Base-by-base conservation (phyloP, 495 filamentous ascomycete species). In the Letharia lupina region DNA sequence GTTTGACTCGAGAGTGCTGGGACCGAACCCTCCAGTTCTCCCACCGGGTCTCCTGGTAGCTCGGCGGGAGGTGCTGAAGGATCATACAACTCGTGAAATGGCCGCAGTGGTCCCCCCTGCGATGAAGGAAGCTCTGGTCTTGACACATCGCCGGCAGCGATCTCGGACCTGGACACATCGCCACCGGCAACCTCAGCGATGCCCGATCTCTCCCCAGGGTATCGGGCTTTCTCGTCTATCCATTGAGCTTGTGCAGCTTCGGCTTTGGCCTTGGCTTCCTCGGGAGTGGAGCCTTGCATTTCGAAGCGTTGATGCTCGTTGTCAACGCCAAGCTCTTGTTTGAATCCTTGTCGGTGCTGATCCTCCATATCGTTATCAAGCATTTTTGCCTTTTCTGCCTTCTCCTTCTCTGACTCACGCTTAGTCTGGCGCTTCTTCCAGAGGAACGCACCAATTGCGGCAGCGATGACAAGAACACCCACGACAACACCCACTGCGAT, bases 401-500 rank as follows among this genome's bases (percentile, higher is more conserved):
- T 41, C 33, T 59, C 62, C 33, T 45, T 64, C 54, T 61, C 56
- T 4, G 15, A 33, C 2, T 56, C 52, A 16, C 4, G 54, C 54
- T 57, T 57, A 37, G 31, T 33, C 44, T 64, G 54, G 23, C 52
- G 60, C 37, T 56, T 66, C n/a, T 18, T 40, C 64, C 70, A 61
- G 48, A 67, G 60, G 35, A 61, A 45, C 8, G 18, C 42, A 41
- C 47, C 62, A 18, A 69, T 20, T 28, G 45, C 66, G 28, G 48
- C 63, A 35, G 37, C 57, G 39, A 72, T 16, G 10, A 69, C 39
- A 5, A 70, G 41, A 16, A 71, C 40, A 39, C 56, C 60, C 20
- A 70, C 64, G 16, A 67, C 65, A 44, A 72, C 68, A 28, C 61
- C 71, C 35, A 72, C 52, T 18, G 63, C 70, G 44, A 73, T 68